These are phyloP conservation scores for Thinopyrum elongatum DNA, from an alignment of 176 grass and related monocot genomes.

Conservation along the genomic window DNA sequence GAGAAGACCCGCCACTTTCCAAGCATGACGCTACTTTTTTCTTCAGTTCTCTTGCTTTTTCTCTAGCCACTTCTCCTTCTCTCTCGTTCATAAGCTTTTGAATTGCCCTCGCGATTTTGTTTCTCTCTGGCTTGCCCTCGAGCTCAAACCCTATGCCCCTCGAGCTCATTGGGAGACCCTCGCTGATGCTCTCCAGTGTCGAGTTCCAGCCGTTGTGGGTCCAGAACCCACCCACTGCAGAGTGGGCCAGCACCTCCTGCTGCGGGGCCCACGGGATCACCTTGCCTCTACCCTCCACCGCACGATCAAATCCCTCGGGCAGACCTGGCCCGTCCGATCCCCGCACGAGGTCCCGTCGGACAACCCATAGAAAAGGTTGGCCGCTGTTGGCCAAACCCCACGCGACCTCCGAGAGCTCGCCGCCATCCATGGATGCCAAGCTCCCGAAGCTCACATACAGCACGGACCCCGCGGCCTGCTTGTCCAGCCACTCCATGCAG, in stretches of 20 bases:
- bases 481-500: constrained; percentile 42
- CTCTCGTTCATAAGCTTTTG: constrained; percentile 21
- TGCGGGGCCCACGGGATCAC: constrained; percentile 49
- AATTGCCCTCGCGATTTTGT: background rate
- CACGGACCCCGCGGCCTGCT: background rate
- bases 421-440: background rate
- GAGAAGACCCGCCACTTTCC: background rate
- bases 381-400: constrained; percentile 19
- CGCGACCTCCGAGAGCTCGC: constrained; percentile 16
- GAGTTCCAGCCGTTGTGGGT: constrained; percentile 49
- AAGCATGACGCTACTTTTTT: background rate
- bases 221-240: constrained; percentile 26
- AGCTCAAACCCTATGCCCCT: constrained; percentile 37
- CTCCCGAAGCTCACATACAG: constrained; percentile 52
- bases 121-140: constrained; percentile 20
- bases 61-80: constrained; percentile 1
- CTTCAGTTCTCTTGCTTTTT: constrained; percentile 15
- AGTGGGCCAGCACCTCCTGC: constrained; percentile 28
- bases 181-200: constrained; percentile 13
- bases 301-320: background rate
- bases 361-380: constrained; percentile 39
- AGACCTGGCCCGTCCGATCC: background rate
- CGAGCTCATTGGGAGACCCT: constrained; percentile 32
- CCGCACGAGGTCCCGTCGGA: background rate
- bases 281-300: background rate